These are phyloP conservation scores for Penicillium salamii DNA, from an alignment of 495 filamentous ascomycete species.

Conservation along the genomic window DNA sequence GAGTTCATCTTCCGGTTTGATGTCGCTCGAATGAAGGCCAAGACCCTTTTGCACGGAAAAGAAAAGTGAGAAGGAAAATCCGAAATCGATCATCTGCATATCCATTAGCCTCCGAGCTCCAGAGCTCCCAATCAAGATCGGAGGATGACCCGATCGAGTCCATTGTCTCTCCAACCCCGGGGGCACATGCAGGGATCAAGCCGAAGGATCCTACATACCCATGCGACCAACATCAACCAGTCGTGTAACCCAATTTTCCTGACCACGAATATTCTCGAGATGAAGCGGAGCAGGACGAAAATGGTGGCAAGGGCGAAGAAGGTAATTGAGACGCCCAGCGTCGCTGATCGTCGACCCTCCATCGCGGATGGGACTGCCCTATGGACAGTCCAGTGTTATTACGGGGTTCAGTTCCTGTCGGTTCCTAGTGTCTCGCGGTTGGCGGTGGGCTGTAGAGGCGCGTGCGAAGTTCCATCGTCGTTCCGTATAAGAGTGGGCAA, in stretches of 20 bases:
- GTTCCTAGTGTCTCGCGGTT: not conserved
- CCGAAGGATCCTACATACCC: constrained; percentile 50
- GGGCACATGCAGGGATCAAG: constrained; percentile 16
- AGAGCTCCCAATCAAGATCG: not conserved
- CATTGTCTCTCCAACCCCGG: constrained; percentile 4
- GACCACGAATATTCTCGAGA: constrained; percentile 72
- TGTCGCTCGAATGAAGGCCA: constrained; percentile 69
- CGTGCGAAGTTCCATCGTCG: constrained; percentile 1
- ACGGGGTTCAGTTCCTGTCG: not conserved
- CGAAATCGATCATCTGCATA: constrained; percentile 64
- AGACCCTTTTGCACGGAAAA: constrained; percentile 68
- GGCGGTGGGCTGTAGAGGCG: not conserved
- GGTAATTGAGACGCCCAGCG: constrained; percentile 71
- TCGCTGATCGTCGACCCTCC: constrained; percentile 59
- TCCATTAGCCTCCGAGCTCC: constrained; percentile 4
- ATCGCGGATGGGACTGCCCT: constrained; percentile 18
- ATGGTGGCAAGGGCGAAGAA: constrained; percentile 64
- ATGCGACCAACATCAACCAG: constrained; percentile 79
- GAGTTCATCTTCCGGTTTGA: constrained; percentile 43
- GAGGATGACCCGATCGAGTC: not conserved
- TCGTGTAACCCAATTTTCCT: constrained; percentile 70
- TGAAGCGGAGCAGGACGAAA: constrained; percentile 69
- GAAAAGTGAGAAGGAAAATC: constrained; percentile 72
- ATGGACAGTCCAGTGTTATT: not conserved
- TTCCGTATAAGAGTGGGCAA: not conserved